Evolutionary conservation across 2,329 filamentous ascomycete genomes (phyloP).

Genomic region (Aspergillus puulaauensis): DNA sequence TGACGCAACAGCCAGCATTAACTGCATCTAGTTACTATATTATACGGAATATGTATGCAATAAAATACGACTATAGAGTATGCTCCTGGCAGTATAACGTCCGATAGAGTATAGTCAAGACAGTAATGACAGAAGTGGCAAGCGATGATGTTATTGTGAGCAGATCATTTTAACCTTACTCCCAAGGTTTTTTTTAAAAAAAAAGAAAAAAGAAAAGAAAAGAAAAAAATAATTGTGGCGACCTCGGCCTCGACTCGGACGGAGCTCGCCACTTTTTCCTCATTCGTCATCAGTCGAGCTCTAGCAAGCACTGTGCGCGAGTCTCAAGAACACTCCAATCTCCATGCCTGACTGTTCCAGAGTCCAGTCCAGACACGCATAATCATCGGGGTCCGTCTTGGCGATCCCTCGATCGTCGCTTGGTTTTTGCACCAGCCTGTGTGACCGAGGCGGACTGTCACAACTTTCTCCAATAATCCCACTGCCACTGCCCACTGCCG

Average conservation of each 20-base stretch:
- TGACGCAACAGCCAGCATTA: background rate
- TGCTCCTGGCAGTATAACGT: too few species aligned
- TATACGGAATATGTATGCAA: too few species aligned
- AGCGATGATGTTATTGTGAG: constrained; percentile 5
- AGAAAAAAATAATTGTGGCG: too few species aligned
- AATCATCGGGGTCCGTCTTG: background rate
- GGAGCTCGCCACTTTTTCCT: background rate
- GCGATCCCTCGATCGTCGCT: background rate
- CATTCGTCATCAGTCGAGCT: background rate
- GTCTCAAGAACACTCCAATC: too few species aligned
- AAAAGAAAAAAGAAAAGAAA: too few species aligned
- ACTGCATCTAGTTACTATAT: too few species aligned
- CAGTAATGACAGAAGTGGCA: background rate
- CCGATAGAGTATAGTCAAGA: too few species aligned
- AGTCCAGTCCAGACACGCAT: background rate
- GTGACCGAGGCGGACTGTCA: background rate
- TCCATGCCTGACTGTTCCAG: background rate
- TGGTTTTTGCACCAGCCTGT: background rate
- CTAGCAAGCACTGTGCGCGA: too few species aligned
- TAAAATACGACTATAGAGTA: too few species aligned
- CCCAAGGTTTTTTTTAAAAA: too few species aligned
- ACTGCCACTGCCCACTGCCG: background rate
- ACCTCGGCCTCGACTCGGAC: too few species aligned
- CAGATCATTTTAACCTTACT: too few species aligned
- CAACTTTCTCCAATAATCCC: background rate